phyloP scores from a whole-genome alignment of 1,284 basidiomycete species.

The Cerrena zonata region DNA sequence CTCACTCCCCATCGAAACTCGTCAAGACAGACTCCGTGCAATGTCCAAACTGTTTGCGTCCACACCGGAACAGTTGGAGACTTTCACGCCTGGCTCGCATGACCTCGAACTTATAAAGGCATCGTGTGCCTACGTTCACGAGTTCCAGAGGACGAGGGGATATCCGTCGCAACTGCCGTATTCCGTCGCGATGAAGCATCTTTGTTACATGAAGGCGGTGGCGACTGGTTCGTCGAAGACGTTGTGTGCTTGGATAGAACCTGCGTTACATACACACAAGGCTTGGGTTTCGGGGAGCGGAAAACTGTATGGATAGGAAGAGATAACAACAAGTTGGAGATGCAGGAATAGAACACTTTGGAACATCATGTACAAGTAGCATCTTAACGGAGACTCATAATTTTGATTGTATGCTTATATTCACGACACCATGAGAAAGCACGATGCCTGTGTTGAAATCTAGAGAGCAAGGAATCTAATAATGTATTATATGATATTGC shows the following conservation, averaged over 20 bases:
- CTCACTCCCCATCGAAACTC: conserved; percentile 35
- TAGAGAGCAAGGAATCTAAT: neutral
- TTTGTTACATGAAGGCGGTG: conserved; percentile 45
- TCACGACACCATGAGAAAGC: too few species aligned
- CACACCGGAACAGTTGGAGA: conserved; percentile 5
- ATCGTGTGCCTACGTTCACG: conserved; percentile 44
- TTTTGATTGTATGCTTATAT: too few species aligned
- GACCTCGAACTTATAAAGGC: conserved; percentile 38
- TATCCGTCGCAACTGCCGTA: conserved; percentile 44
- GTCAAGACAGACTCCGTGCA: conserved; percentile 42
- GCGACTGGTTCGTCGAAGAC: conserved; percentile 15
- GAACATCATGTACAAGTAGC: too few species aligned
- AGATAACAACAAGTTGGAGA: too few species aligned
- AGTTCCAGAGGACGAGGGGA: conserved; percentile 9
- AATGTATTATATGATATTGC: neutral
- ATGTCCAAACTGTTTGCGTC: conserved; percentile 37
- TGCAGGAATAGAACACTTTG: too few species aligned
- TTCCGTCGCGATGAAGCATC: conserved; percentile 45
- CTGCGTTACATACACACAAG: neutral
- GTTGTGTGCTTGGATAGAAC: neutral
- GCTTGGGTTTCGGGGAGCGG: neutral
- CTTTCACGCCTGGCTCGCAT: conserved; percentile 17
- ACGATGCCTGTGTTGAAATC: neutral
- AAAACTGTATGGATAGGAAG: too few species aligned
- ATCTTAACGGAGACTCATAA: too few species aligned